These are phyloP conservation scores for Sorghum bicolor DNA, from an alignment of 176 grass and related monocot species.

Conservation along the genomic window Sorghum_bicolor_NCBIv3 NC_012872.2:56294501-56295000, in stretches of 20 bases:
- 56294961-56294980: constrained; percentile 88
- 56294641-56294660: constrained; percentile 15
- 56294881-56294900: no score
- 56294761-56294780: neutral
- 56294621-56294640: constrained; percentile 51
- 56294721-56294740: constrained; percentile 37
- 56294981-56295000: constrained; percentile 93
- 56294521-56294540: constrained; percentile 39
- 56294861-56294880: neutral
- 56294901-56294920: neutral
- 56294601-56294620: constrained; percentile 29
- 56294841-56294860: neutral
- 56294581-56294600: neutral
- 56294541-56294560: constrained; percentile 31
- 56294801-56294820: neutral
- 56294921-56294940: neutral
- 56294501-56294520: neutral
- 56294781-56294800: neutral
- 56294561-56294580: constrained; percentile 33
- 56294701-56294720: constrained; percentile 37
- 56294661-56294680: constrained; percentile 16
- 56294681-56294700: neutral
- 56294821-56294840: neutral
- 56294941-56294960: constrained; percentile 30
- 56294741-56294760: neutral